Percentiles rank a stretch among this genome's conserved stretches.
Conservation (phyloP, 805 yeast species). For the Candida nemodendra region DNA sequence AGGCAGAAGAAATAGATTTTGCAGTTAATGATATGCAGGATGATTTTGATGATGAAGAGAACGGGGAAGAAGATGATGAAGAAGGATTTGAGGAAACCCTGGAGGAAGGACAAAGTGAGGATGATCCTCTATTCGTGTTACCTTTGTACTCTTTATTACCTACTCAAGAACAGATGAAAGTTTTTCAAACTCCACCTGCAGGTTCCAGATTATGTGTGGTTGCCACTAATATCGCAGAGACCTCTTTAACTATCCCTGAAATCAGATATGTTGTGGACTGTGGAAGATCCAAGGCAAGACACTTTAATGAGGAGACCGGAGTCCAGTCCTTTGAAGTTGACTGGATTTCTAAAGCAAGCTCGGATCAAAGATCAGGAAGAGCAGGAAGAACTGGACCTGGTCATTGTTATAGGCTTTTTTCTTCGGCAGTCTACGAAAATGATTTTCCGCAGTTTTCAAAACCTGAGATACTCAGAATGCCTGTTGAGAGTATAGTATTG, state of each 20-base stretch:
- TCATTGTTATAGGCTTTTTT: conserved; percentile 86
- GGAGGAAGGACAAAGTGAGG: conserved; percentile 66
- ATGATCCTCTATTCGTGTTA: conserved; percentile 82
- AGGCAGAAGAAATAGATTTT: conserved; percentile 86
- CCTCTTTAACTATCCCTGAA: conserved; percentile 94
- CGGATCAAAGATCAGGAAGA: conserved; percentile 93
- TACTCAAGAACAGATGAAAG: conserved; percentile 92
- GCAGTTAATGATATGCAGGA: conserved; percentile 39
- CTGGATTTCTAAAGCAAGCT: conserved; percentile 94
- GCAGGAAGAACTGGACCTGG: conserved; percentile 99
- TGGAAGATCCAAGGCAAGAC: conserved; percentile 90
- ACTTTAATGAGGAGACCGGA: conserved; percentile 76
- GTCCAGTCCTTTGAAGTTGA: conserved; percentile 89
- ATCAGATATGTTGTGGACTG: conserved; percentile 92
- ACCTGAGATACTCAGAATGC: conserved; percentile 94
- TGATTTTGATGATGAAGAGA: conserved; percentile 40
- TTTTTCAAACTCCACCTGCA: conserved; percentile 79
- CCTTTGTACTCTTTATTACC: conserved; percentile 93
- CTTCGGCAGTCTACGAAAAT: conserved; percentile 90
- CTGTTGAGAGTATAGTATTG: conserved; percentile 92
- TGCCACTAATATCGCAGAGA: conserved; percentile 97
- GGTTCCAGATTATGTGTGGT: conserved; percentile 88
- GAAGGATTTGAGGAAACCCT: conserved; percentile 71
- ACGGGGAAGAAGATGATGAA: conserved; percentile 51
- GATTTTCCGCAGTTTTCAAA: conserved; percentile 78